These are phyloP conservation scores for Zoysia matrella DNA, from an alignment of 202 grass and related monocot genomes.

Conservation along the genomic window DNA sequence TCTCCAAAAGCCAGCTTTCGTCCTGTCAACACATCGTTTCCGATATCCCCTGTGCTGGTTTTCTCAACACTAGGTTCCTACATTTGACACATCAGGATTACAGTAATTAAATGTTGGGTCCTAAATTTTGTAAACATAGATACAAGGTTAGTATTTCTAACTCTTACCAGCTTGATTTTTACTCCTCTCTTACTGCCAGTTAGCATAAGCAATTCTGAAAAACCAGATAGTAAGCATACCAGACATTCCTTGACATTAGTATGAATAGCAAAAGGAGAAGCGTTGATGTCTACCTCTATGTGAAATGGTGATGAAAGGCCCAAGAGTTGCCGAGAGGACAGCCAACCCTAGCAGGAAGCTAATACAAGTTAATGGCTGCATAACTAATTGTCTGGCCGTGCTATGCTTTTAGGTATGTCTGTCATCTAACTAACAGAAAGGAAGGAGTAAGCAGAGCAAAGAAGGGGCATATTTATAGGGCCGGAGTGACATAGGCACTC, in stretches of 20 bases:
- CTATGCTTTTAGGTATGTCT: constrained; percentile 52
- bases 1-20: constrained; percentile 37
- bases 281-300: constrained; percentile 47
- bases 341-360: constrained; percentile 44
- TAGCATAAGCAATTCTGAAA: constrained; percentile 44
- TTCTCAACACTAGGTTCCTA: constrained; percentile 43
- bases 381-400: constrained; percentile 40
- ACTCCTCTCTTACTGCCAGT: constrained; percentile 7
- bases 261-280: constrained; percentile 5
- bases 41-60: constrained; percentile 23
- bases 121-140: constrained; percentile 16
- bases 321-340: constrained; percentile 45
- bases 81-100: constrained; percentile 24
- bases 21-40: constrained; percentile 24
- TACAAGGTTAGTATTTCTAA: background rate
- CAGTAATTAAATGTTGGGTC: constrained; percentile 21
- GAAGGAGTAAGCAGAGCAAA: constrained; percentile 40
- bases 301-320: constrained; percentile 39
- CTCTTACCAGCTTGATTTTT: constrained; percentile 42
- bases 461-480: constrained; percentile 42
- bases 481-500: background rate
- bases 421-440: constrained; percentile 40
- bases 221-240: constrained; percentile 1
- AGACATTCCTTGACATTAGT: background rate
- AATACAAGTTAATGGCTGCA: constrained; percentile 47